Evolutionary conservation across 345 rosid genomes (phyloP), one percentile per base, ranked within the genome.

Genomic region (Ceriops tagal): DNA sequence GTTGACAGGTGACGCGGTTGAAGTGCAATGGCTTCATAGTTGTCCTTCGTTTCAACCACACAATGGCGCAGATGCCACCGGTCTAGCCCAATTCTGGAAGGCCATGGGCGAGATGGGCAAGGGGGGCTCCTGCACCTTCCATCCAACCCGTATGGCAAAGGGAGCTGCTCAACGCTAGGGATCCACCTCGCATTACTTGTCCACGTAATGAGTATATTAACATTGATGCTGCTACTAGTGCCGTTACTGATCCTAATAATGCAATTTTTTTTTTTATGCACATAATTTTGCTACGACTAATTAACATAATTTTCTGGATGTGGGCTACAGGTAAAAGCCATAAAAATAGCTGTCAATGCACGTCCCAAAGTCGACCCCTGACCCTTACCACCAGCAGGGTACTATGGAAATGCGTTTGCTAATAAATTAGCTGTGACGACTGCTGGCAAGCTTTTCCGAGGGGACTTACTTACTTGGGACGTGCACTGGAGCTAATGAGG

Each of bases 71-170:
- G 74, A 71, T 30, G 68, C 31, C 5, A 19, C 10, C 1, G 69
- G 74, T 3, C 0, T 37, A 0, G 35, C 56, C 1, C 68, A 71
- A 16, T 64, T 71, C 58, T 26, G 49, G 43, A 53, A 55, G 20
- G 16, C 46, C 6, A 52, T 71, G 18, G 69, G 46, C 5, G 74
- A 71, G 68, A 71, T 71, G 62, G 62, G 58, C 74, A 39, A 55
- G 64, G 2, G 69, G 74, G 15, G 46, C 47, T 20, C 2, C 2
- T 3, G 30, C 43, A 7, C 74, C 74, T 9, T 55, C 74, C 4
- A 58, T 71, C 21, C 43, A 4, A 4, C 68, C 74, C 8, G 31
- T 57, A 30, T 71, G 74, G 64, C 55, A 71, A 8, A 63, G 68
- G 16, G 56, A 64, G 55, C 52, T 55, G 6, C 63, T 64, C 0